Evolutionary conservation across 139 green algal species (phyloP).

Genomic region (Micractinium sp.): DNA sequence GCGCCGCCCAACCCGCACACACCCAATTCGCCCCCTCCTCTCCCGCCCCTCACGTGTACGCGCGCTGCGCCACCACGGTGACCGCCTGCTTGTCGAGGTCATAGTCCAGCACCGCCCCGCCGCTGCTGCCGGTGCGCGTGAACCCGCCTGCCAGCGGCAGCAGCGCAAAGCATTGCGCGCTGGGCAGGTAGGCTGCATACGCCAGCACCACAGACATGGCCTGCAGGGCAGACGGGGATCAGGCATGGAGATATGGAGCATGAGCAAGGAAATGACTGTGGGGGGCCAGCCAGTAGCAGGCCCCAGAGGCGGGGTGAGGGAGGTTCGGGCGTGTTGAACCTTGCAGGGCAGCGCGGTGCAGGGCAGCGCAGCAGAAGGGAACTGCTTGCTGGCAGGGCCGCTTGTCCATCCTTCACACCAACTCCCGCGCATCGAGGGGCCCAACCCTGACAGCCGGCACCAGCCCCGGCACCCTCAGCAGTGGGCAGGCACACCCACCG

Average conservation of each 20-base stretch:
- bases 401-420: too few species aligned
- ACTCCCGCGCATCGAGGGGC: too few species aligned
- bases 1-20: too few species aligned
- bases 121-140: conserved; percentile 64
- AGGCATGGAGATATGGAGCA: too few species aligned
- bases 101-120: conserved; percentile 80
- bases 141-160: conserved; percentile 72
- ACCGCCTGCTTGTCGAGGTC: conserved; percentile 64
- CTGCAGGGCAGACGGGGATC: conserved; percentile 51
- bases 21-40: neutral
- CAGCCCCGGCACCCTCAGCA: too few species aligned
- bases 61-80: conserved; percentile 57
- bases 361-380: neutral
- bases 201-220: conserved; percentile 88
- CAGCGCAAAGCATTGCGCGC: conserved; percentile 90
- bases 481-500: neutral
- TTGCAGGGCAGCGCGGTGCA: neutral
- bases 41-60: conserved; percentile 48
- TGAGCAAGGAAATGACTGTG: too few species aligned
- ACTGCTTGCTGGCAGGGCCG: too few species aligned
- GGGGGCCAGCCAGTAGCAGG: too few species aligned
- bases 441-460: too few species aligned
- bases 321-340: neutral
- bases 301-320: too few species aligned
- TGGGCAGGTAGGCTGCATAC: conserved; percentile 81